These are phyloP conservation scores for Dictyostelium purpureum DNA, from an alignment of 78 protist genomes.

Conservation along the genomic window DNA sequence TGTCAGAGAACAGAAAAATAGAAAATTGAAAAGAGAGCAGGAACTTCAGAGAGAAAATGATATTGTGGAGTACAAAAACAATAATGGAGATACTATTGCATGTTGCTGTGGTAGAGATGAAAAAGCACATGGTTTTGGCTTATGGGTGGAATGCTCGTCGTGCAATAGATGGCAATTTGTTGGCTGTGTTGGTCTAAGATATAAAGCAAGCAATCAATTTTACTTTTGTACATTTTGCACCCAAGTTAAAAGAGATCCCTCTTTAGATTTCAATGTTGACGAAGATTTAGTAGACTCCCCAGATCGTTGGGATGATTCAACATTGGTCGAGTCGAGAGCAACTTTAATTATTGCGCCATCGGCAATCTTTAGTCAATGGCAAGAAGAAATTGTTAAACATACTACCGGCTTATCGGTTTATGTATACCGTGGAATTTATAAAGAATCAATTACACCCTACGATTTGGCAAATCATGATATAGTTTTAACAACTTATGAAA, in stretches of 20 bases:
- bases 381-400: conserved; percentile 65
- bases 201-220: neutral
- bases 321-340: conserved; percentile 5
- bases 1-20: too few species aligned
- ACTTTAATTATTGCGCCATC: conserved; percentile 63
- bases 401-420: conserved; percentile 3
- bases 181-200: neutral
- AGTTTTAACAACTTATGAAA: conserved; percentile 67
- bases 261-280: neutral
- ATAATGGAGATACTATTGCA: conserved; percentile 36
- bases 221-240: conserved; percentile 47
- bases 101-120: conserved; percentile 40
- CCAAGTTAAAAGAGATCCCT: neutral
- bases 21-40: neutral
- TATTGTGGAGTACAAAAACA: neutral
- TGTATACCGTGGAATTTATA: conserved; percentile 68
- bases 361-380: conserved; percentile 68
- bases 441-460: conserved; percentile 27
- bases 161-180: conserved; percentile 34
- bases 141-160: conserved; percentile 20
- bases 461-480: conserved; percentile 71
- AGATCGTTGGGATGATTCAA: neutral
- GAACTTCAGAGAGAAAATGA: neutral
- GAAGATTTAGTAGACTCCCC: neutral
- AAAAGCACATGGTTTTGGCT: neutral